phyloP scores from a whole-genome alignment of 1,284 basidiomycete species.

The Cystobasidium sp. region DNA sequence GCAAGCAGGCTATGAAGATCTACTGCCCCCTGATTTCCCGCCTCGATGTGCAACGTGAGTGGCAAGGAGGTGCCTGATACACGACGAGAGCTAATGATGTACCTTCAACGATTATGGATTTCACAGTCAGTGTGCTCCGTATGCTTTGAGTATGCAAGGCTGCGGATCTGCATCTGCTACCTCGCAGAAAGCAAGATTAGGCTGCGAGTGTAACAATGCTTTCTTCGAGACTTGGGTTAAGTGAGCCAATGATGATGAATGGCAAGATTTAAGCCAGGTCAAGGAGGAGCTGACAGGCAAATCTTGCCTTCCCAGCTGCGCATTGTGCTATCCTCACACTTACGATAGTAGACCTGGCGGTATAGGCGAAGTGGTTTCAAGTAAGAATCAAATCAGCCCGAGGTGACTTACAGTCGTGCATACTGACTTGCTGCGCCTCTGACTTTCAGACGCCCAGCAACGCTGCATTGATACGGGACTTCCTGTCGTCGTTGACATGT shows the following conservation, averaged over 20 bases:
- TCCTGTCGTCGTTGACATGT: conserved; percentile 6
- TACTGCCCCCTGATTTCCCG: not conserved
- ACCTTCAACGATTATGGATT: not conserved
- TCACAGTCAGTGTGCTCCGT: conserved; percentile 4
- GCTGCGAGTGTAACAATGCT: conserved; percentile 23
- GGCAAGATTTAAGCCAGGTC: not conserved
- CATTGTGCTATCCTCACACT: conserved; percentile 2
- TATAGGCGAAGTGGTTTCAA: not conserved
- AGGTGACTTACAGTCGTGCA: not conserved
- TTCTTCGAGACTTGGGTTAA: not conserved
- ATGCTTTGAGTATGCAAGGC: not conserved
- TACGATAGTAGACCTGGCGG: not conserved
- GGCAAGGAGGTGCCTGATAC: not conserved
- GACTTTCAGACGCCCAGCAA: not conserved
- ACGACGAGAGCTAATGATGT: not conserved
- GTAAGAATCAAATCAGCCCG: not conserved
- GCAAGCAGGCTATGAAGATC: not conserved
- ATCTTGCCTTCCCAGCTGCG: conserved; percentile 2
- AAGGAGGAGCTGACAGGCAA: not conserved
- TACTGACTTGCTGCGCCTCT: too few relatives aligned
- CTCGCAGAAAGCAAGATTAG: not conserved
- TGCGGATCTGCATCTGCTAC: not conserved
- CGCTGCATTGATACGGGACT: not conserved
- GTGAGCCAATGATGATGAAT: not conserved
- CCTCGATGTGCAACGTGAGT: not conserved